Evolutionary conservation across 495 filamentous ascomycete species (phyloP).

Genomic region (Pyrenula aspistea): DNA sequence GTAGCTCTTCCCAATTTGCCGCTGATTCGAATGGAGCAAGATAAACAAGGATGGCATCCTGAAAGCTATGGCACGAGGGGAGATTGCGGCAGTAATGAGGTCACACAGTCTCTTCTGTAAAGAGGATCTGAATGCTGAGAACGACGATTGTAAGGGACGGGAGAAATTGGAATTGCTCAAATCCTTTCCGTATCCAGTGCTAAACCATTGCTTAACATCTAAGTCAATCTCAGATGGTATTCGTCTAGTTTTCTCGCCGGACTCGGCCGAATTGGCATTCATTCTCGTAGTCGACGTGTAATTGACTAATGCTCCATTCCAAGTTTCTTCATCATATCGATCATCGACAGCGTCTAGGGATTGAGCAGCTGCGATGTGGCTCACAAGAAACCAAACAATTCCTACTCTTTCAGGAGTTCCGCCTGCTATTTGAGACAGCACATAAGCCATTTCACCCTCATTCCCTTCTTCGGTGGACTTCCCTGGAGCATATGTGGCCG

Average conservation of each 20-base stretch:
- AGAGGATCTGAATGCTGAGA: conserved; percentile 42
- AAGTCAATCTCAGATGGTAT: neutral
- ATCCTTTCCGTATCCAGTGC: neutral
- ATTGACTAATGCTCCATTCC: conserved; percentile 74
- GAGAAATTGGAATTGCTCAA: neutral
- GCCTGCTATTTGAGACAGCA: conserved; percentile 8
- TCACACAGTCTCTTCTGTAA: conserved; percentile 71
- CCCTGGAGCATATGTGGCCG: conserved; percentile 54
- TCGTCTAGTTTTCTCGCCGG: neutral
- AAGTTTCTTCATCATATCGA: conserved; percentile 48
- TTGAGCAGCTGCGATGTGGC: conserved; percentile 48
- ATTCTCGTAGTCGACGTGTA: conserved; percentile 77
- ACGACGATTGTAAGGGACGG: neutral
- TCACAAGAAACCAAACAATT: conserved; percentile 83
- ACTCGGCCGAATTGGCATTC: neutral
- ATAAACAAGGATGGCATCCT: conserved; percentile 81
- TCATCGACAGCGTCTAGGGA: conserved; percentile 42
- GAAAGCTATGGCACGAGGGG: conserved; percentile 72
- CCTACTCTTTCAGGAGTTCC: conserved; percentile 30
- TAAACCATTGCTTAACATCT: neutral
- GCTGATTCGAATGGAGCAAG: conserved; percentile 76
- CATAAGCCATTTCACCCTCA: conserved; percentile 47
- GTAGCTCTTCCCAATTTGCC: conserved; percentile 80
- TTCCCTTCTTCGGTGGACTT: conserved; percentile 38
- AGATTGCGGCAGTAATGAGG: conserved; percentile 77